A percentile compares a stretch with the other conserved stretches of the same genome.
Evolutionary conservation across 345 rosid genomes (phyloP).

Genomic region (Kernera saxatilis): DNA sequence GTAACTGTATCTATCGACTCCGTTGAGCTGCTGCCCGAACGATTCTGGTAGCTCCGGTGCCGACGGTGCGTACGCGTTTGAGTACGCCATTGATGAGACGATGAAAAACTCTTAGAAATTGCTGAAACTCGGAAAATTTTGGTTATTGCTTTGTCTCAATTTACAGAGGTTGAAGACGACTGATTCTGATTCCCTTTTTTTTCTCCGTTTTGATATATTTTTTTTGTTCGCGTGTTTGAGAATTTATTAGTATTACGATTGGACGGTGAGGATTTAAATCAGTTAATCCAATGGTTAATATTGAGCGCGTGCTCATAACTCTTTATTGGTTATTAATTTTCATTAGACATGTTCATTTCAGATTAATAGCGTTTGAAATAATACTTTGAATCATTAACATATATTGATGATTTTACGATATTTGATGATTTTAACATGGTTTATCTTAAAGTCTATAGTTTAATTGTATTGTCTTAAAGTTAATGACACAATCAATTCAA

Average conservation of each 20-base stretch:
- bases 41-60: constrained; percentile 46
- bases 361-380: too few species aligned
- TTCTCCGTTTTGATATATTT: not conserved
- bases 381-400: too few species aligned
- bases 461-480: too few species aligned
- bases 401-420: too few species aligned
- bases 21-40: constrained; percentile 1
- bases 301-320: not conserved
- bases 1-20: constrained; percentile 4
- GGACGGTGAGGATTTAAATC: not conserved
- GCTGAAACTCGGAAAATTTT: not conserved
- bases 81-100: constrained; percentile 16
- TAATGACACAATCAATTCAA: too few species aligned
- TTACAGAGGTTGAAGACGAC: constrained; percentile 19
- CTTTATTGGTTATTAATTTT: not conserved
- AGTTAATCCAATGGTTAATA: not conserved
- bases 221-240: not conserved
- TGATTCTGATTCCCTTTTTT: not conserved
- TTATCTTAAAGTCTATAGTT: too few species aligned
- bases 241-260: not conserved
- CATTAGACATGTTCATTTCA: too few species aligned
- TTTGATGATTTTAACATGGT: too few species aligned
- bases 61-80: constrained; percentile 39
- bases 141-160: not conserved
- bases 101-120: not conserved